These are phyloP conservation scores for Spathaspora sp. DNA, from an alignment of 805 yeast species.

Conservation along the genomic window DNA sequence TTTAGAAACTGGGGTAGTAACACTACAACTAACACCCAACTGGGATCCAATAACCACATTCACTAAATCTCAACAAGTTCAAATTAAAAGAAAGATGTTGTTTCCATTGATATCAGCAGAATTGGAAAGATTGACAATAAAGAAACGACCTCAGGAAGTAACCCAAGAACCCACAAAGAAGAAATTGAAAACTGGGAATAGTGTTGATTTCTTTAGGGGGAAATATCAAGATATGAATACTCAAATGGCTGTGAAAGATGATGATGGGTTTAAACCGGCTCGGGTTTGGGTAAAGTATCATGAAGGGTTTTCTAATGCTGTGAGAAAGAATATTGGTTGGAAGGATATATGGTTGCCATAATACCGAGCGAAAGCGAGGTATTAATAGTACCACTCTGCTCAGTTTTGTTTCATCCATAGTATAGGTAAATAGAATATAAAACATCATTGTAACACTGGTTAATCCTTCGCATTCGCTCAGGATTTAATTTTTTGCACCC, in stretches of 20 bases:
- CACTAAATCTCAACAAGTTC: slow-evolving; percentile 21
- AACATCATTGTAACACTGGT: too few species aligned
- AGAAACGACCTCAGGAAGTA: slow-evolving; percentile 7
- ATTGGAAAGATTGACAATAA: slow-evolving; percentile 19
- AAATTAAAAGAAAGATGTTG: slow-evolving; percentile 26
- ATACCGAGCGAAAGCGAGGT: background rate
- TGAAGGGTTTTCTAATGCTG: slow-evolving; percentile 92
- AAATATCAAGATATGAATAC: slow-evolving; percentile 17
- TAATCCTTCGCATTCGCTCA: too few species aligned
- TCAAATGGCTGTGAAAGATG: slow-evolving; percentile 10
- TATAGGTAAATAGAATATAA: too few species aligned
- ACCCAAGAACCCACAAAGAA: slow-evolving; percentile 7
- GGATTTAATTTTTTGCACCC: background rate
- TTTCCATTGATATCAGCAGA: slow-evolving; percentile 37
- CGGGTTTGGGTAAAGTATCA: slow-evolving; percentile 82
- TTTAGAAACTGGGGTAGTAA: slow-evolving; percentile 23
- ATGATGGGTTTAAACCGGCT: slow-evolving; percentile 33
- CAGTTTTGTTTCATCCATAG: too few species aligned
- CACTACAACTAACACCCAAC: slow-evolving; percentile 29
- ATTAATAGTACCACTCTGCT: too few species aligned
- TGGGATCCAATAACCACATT: slow-evolving; percentile 31
- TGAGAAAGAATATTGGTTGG: slow-evolving; percentile 81
- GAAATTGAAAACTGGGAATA: slow-evolving; percentile 13
- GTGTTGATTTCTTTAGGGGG: slow-evolving; percentile 37
- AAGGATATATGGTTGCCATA: slow-evolving; percentile 49